Base-by-base conservation (phyloP, 1,284 basidiomycete species). In the Apiotrichum gamsii region DNA sequence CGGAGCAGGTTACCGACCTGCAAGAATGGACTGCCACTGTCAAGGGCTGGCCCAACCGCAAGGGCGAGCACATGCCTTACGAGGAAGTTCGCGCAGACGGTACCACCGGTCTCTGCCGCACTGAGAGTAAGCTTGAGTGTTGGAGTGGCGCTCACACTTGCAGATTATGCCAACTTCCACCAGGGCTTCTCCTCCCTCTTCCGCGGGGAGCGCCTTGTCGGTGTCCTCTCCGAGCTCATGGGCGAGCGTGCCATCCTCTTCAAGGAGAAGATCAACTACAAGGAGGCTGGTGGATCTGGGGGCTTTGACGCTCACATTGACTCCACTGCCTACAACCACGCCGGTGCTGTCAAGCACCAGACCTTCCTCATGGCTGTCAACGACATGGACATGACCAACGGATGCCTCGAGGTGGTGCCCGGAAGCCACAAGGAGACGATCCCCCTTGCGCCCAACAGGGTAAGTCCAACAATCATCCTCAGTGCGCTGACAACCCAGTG, bases 231-330 rank as follows among this genome's bases (percentile, higher is more conserved):
- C 8, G 47, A 59, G 33, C 48, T 67, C 4, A 55, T 58, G 46
- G 57, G 56, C 25, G 65, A 67, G 45, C 52, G 39, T 14, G 59
- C 61, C 16, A 45, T 63, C 8, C 48, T 62, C 30, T 67, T 62
- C 50, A 62, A 67, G 57, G 65, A 67, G 52, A 67, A 67, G 61
- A 67, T 67, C 48, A 67, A 67, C 49, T 67, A 67, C 56, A 67
- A 67, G 48, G 56, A 63, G 36, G 37, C 64, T 3, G 57, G 57
- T 4, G 65, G 58, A 11, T 48, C 45, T 1, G 65, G 65, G 16
- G 65, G 65, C 4, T 67, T 65, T 39, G 65, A 63, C 46, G 58
- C 65, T 13, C 65, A 67, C 50, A 65, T 61, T 29, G 65, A 67
- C 40, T 61, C 65, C 25, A 51, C 29, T 41, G 58, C 58, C 15